phyloP scores from a whole-genome alignment of 2,329 filamentous ascomycete genomes.

The Fusarium mundagurra region DNA sequence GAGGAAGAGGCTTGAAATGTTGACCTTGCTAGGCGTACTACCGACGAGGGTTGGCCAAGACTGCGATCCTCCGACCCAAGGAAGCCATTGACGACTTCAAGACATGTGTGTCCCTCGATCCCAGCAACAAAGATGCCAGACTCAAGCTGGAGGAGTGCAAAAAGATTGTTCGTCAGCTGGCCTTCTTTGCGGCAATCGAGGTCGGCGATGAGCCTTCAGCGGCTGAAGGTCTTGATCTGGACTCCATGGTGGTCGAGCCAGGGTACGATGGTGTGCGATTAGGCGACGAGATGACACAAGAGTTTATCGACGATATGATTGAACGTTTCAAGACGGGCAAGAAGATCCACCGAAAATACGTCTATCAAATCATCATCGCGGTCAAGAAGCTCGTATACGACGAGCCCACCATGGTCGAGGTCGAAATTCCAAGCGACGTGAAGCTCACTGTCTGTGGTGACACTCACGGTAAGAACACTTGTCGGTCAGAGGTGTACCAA shows the following conservation, averaged over 20 bases:
- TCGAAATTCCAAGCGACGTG: slow-evolving; percentile 79
- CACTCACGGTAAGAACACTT: slow-evolving; percentile 80
- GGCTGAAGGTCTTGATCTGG: slow-evolving; percentile 88
- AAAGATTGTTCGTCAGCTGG: slow-evolving; percentile 90
- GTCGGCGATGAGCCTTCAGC: slow-evolving; percentile 92
- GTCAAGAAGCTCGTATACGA: slow-evolving; percentile 90
- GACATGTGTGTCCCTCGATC: slow-evolving; percentile 86
- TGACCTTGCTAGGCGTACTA: slow-evolving; percentile 79
- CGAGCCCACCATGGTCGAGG: slow-evolving; percentile 97
- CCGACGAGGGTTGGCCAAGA: slow-evolving; percentile 89
- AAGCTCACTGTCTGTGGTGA: slow-evolving; percentile 95
- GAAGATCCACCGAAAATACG: slow-evolving; percentile 95
- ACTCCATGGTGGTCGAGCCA: slow-evolving; percentile 82
- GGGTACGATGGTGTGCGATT: slow-evolving; percentile 86
- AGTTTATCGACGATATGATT: slow-evolving; percentile 98
- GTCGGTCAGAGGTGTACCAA: slow-evolving; percentile 18
- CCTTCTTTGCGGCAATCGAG: slow-evolving; percentile 96
- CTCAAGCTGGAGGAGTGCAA: slow-evolving; percentile 93
- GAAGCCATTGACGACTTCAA: slow-evolving; percentile 94
- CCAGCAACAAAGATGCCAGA: slow-evolving; percentile 88
- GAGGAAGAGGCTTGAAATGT: slow-evolving; percentile 7
- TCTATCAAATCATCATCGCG: slow-evolving; percentile 93
- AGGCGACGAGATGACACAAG: slow-evolving; percentile 87
- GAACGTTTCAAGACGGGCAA: slow-evolving; percentile 96
- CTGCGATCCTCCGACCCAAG: slow-evolving; percentile 87